Evolutionary conservation across 805 yeast genomes (phyloP).

Genomic region (Maudiozyma saulgeensis): DNA sequence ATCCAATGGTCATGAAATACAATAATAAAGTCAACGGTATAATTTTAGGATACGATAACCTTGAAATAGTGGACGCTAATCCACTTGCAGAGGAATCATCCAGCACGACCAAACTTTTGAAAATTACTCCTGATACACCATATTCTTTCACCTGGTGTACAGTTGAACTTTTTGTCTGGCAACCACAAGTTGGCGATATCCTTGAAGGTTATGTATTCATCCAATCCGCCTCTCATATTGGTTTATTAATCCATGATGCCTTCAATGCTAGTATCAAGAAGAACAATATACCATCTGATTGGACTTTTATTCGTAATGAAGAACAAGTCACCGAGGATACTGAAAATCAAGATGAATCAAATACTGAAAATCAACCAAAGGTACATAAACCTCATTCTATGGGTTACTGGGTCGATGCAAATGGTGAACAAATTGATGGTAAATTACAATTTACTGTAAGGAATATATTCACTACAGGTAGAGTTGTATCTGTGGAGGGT

Average conservation of each 20-base stretch:
- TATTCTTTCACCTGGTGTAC: constrained; percentile 81
- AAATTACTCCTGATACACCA: constrained; percentile 70
- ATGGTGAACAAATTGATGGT: constrained; percentile 70
- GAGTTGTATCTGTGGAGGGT: constrained; percentile 82
- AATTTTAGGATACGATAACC: constrained; percentile 66
- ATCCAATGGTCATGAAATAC: constrained; percentile 80
- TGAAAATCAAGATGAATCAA: constrained; percentile 11
- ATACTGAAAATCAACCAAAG: constrained; percentile 6
- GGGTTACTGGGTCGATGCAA: constrained; percentile 82
- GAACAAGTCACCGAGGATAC: constrained; percentile 33
- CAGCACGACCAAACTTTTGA: constrained; percentile 40
- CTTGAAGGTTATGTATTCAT: constrained; percentile 82
- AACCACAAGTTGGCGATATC: constrained; percentile 77
- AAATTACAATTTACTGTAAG: constrained; percentile 69
- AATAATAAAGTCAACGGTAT: constrained; percentile 69
- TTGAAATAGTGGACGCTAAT: constrained; percentile 41
- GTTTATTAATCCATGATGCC: constrained; percentile 81
- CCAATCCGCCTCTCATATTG: constrained; percentile 93
- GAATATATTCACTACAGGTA: constrained; percentile 64
- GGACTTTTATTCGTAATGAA: constrained; percentile 79
- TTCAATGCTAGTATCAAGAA: constrained; percentile 89
- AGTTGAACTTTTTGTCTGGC: constrained; percentile 81
- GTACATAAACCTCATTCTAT: constrained; percentile 36
- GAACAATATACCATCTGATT: constrained; percentile 70
- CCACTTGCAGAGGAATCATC: constrained; percentile 33